Evolutionary conservation across 257 asterid species (phyloP).

Genomic region (Solanum dulcamara): DNA sequence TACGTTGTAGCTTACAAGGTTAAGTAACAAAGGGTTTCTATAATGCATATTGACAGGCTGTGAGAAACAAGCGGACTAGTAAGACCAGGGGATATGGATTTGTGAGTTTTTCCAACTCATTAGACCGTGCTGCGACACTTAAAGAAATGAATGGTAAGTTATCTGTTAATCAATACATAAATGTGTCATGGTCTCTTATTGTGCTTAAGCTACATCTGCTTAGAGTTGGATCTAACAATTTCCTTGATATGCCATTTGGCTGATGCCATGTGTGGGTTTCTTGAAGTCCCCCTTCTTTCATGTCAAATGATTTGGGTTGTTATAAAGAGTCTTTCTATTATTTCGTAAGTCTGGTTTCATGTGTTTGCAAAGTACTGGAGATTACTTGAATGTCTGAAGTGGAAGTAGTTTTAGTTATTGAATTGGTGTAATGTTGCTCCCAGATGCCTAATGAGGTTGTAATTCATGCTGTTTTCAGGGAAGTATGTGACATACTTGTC

Average conservation of each 20-base stretch:
- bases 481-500: too few species aligned
- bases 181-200: too few species aligned
- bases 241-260: neutral
- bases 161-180: too few species aligned
- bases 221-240: neutral
- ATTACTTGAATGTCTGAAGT: neutral
- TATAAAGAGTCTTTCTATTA: neutral
- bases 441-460: neutral
- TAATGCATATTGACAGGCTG: conserved; percentile 41
- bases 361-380: neutral
- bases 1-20: neutral
- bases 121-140: conserved; percentile 76
- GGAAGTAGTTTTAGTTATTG: neutral
- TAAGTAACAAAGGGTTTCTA: neutral
- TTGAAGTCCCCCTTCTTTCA: too few species aligned
- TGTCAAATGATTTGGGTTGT: neutral
- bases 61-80: conserved; percentile 88
- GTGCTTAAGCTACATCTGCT: neutral
- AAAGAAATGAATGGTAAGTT: conserved; percentile 84
- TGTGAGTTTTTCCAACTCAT: conserved; percentile 72
- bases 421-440: neutral
- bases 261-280: too few species aligned
- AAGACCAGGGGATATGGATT: conserved; percentile 87
- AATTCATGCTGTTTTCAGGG: conserved; percentile 27
- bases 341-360: neutral